These are phyloP conservation scores for Salinomyces thailandicus DNA, from an alignment of 2,329 filamentous ascomycete species.

Conservation along the genomic window DNA sequence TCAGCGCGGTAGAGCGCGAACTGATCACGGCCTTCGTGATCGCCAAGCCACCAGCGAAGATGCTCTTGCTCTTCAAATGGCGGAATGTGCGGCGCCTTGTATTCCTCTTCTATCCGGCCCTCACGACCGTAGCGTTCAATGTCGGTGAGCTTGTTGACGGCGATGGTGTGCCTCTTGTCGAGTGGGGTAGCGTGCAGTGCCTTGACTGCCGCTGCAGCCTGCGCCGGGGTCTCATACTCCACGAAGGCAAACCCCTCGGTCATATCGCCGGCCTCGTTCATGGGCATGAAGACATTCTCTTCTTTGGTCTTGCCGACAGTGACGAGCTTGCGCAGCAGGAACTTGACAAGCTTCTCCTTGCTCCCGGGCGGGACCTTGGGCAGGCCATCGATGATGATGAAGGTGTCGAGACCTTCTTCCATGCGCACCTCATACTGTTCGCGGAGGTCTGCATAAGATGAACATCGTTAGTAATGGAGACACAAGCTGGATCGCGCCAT, in stretches of 20 bases:
- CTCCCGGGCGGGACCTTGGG: constrained; percentile 81
- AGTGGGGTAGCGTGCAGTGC: constrained; percentile 76
- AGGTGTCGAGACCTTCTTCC: constrained; percentile 91
- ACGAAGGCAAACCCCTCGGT: constrained; percentile 93
- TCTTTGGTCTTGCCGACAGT: constrained; percentile 74
- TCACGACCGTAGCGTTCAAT: constrained; percentile 93
- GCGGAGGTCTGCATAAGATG: constrained; percentile 74
- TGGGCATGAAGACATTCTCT: constrained; percentile 85
- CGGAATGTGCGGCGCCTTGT: constrained; percentile 69
- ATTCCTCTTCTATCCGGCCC: constrained; percentile 85
- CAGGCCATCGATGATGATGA: constrained; percentile 90
- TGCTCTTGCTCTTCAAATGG: constrained; percentile 89
- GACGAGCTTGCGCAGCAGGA: constrained; percentile 86
- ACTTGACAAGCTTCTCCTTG: constrained; percentile 91
- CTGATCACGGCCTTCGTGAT: constrained; percentile 83
- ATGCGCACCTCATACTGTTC: constrained; percentile 93
- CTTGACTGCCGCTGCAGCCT: constrained; percentile 82
- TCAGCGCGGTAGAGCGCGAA: constrained; percentile 91
- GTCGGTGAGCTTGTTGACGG: constrained; percentile 96
- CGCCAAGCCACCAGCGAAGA: constrained; percentile 82
- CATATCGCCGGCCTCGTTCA: constrained; percentile 67
- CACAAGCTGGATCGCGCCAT: neutral
- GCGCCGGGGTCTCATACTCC: constrained; percentile 82
- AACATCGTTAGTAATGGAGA: constrained; percentile 6
- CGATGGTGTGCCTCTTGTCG: constrained; percentile 92